A percentile compares a stretch with the other conserved stretches of the same genome.
Evolutionary conservation across 768 basidiomycete species (phyloP).

Genomic region (Xerocomellus amylosporus): DNA sequence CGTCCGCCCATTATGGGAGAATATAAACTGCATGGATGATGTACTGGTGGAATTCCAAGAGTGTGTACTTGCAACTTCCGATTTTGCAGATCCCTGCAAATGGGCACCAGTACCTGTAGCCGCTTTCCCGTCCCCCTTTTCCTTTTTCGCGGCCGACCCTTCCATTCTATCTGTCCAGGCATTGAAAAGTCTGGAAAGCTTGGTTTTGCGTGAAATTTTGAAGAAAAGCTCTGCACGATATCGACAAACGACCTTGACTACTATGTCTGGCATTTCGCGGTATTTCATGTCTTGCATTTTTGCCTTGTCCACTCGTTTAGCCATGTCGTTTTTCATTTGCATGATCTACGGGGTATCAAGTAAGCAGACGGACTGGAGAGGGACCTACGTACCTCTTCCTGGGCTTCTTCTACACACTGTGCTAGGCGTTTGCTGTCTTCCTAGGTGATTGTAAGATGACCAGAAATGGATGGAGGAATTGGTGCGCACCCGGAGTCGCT

Average conservation of each 20-base stretch:
- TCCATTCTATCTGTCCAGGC: slow-evolving; percentile 93
- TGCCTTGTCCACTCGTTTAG: slow-evolving; percentile 75
- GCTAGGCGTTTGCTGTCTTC: slow-evolving; percentile 82
- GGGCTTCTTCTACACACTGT: slow-evolving; percentile 80
- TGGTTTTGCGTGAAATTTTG: slow-evolving; percentile 90
- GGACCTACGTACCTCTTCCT: slow-evolving; percentile 61
- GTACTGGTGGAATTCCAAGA: slow-evolving; percentile 38
- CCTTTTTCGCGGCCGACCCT: slow-evolving; percentile 47
- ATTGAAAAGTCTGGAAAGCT: slow-evolving; percentile 76
- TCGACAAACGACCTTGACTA: slow-evolving; percentile 84
- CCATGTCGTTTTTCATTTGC: slow-evolving; percentile 81
- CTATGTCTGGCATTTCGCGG: slow-evolving; percentile 84
- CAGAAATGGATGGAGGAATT: slow-evolving; percentile 2
- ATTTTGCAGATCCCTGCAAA: slow-evolving; percentile 50
- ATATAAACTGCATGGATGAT: slow-evolving; percentile 73
- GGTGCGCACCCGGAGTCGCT: slow-evolving; percentile 70
- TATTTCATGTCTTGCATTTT: slow-evolving; percentile 78
- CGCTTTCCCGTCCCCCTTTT: slow-evolving; percentile 41
- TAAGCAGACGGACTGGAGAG: not conserved
- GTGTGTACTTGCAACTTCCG: slow-evolving; percentile 47
- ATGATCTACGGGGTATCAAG: slow-evolving; percentile 47
- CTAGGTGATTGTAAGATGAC: slow-evolving; percentile 40
- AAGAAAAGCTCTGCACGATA: slow-evolving; percentile 91
- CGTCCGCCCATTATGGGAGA: slow-evolving; percentile 77
- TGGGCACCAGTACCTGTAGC: slow-evolving; percentile 25